Evolutionary conservation across 2,329 filamentous ascomycete species (phyloP).

Genomic region (Clonostachys chloroleuca): DNA sequence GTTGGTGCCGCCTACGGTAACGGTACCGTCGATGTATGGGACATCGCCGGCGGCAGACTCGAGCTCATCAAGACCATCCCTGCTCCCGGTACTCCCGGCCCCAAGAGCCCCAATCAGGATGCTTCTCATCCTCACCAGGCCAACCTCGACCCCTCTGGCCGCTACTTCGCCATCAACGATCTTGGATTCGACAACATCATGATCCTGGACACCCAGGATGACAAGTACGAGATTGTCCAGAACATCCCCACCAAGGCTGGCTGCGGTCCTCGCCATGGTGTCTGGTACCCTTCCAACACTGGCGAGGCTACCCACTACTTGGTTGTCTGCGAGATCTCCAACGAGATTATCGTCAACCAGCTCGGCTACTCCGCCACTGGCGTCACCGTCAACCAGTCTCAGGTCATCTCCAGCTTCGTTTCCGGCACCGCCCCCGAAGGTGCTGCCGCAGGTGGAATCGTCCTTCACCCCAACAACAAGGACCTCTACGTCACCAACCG

Average conservation of each 20-base stretch:
- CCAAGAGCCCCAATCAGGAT: constrained; percentile 22
- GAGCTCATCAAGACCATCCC: constrained; percentile 30
- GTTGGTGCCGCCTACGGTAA: constrained; percentile 36
- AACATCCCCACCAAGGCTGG: constrained; percentile 22
- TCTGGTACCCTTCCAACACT: constrained; percentile 33
- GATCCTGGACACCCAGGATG: constrained; percentile 35
- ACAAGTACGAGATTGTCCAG: constrained; percentile 28
- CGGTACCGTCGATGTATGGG: constrained; percentile 39
- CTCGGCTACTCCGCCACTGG: constrained; percentile 26
- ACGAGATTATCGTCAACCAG: constrained; percentile 34
- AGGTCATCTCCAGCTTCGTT: constrained; percentile 36
- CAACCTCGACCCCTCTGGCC: constrained; percentile 40
- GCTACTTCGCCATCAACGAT: constrained; percentile 43
- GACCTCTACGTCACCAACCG: constrained; percentile 49
- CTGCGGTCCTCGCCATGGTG: constrained; percentile 45
- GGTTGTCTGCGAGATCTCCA: constrained; percentile 40
- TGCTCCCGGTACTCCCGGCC: constrained; percentile 24
- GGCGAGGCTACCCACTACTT: constrained; percentile 36
- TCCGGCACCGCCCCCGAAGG: constrained; percentile 23
- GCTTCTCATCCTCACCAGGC: constrained; percentile 40
- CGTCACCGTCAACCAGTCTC: constrained; percentile 25
- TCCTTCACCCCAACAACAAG: constrained; percentile 30
- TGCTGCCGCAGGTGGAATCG: constrained; percentile 40
- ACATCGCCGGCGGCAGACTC: constrained; percentile 25
- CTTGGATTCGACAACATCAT: constrained; percentile 43